These are phyloP conservation scores for Neofusicoccum umdonicola DNA, from an alignment of 2,329 filamentous ascomycete genomes.

Conservation along the genomic window DNA sequence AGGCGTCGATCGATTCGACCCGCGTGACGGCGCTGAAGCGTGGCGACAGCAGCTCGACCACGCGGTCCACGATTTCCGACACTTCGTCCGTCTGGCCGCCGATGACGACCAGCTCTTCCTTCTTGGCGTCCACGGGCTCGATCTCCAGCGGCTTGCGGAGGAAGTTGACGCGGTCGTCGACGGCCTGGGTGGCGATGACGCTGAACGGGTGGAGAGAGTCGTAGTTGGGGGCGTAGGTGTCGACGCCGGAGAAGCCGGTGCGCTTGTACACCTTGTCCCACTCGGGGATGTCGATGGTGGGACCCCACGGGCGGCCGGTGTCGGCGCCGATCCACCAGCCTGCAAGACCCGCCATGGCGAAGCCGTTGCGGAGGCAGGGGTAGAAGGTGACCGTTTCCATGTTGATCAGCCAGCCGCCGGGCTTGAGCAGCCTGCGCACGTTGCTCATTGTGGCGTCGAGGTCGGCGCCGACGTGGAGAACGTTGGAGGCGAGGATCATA, in stretches of 20 bases:
- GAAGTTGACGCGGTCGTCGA: constrained; percentile 20
- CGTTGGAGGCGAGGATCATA: constrained; percentile 22
- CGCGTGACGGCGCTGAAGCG: too few species aligned
- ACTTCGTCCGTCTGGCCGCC: too few species aligned
- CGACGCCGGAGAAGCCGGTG: too few species aligned
- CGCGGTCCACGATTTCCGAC: too few species aligned
- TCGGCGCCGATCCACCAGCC: constrained; percentile 15
- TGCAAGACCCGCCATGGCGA: constrained; percentile 22
- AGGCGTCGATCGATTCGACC: too few species aligned
- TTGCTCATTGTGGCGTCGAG: constrained; percentile 19
- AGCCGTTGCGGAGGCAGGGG: not conserved
- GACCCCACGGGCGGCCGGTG: too few species aligned
- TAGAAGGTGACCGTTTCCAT: constrained; percentile 36
- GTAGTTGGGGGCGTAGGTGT: too few species aligned
- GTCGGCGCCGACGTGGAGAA: constrained; percentile 21
- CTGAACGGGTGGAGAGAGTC: not conserved
- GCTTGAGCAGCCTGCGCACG: not conserved
- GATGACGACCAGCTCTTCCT: not conserved
- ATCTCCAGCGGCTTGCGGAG: constrained; percentile 18
- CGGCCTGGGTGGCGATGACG: constrained; percentile 21
- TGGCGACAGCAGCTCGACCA: too few species aligned
- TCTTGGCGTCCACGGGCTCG: too few species aligned
- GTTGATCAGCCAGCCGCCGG: not conserved
- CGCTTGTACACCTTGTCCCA: too few species aligned
- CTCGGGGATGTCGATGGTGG: too few species aligned